Percentiles rank a stretch among this genome's conserved stretches.
These are phyloP conservation scores for Elongisporangium undulatum DNA, from an alignment of 352 stramenopile genomes.

Conservation along the genomic window DNA sequence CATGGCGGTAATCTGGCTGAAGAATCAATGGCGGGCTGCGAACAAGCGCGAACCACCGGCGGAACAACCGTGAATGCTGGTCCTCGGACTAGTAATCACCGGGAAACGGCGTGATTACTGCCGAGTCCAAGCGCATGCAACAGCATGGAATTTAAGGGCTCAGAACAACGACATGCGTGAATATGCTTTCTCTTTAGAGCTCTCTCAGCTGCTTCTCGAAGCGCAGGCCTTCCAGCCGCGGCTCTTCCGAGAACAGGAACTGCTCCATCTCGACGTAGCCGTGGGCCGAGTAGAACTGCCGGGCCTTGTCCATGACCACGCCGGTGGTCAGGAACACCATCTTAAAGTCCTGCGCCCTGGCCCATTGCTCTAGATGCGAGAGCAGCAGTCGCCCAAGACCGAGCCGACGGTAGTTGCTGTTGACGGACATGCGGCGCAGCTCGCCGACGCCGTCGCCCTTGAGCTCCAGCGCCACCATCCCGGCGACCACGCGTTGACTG, in stretches of 20 bases:
- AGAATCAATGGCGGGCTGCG: not conserved
- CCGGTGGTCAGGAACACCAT: conserved; percentile 30
- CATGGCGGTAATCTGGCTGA: not conserved
- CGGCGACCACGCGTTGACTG: conserved; percentile 21
- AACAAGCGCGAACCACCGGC: conserved; percentile 8
- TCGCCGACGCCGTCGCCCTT: conserved; percentile 27
- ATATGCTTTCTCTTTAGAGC: not conserved
- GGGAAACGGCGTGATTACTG: too few species aligned
- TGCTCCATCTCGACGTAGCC: conserved; percentile 21
- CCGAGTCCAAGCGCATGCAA: too few species aligned
- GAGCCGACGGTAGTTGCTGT: conserved; percentile 22
- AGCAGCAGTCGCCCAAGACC: conserved; percentile 35
- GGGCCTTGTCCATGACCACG: conserved; percentile 23
- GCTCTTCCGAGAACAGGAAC: conserved; percentile 23
- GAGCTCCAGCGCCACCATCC: conserved; percentile 34
- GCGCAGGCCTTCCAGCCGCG: conserved; percentile 24
- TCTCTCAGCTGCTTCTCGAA: conserved; percentile 25
- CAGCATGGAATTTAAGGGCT: too few species aligned
- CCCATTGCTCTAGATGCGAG: conserved; percentile 34
- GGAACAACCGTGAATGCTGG: conserved; percentile 4
- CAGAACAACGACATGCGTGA: not conserved
- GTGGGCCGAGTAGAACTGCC: conserved; percentile 29
- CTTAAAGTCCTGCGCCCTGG: conserved; percentile 20
- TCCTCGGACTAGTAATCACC: not conserved
- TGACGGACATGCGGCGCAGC: conserved; percentile 42